Percentiles rank a stretch among this genome's conserved stretches.
phyloP scores from a whole-genome alignment of 805 yeast genomes.

The Suhomyces faveliae region DNA sequence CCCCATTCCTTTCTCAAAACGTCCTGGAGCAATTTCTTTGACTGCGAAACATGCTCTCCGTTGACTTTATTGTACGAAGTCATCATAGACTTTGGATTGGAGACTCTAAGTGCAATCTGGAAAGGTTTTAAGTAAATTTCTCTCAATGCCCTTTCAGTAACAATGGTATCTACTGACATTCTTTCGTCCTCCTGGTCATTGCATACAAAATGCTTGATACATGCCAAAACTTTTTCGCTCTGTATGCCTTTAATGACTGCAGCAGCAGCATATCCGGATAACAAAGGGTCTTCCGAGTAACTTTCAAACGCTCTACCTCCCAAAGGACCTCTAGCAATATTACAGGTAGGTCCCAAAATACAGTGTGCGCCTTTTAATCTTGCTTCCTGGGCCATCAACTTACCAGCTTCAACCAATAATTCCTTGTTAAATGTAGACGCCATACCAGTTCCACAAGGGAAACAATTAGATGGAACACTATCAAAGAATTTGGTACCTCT shows the following conservation, averaged over 20 bases:
- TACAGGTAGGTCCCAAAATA: slow-evolving; percentile 47
- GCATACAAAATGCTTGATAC: slow-evolving; percentile 61
- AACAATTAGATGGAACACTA: slow-evolving; percentile 53
- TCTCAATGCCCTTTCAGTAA: slow-evolving; percentile 61
- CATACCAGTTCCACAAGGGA: slow-evolving; percentile 61
- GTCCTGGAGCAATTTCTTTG: slow-evolving; percentile 41
- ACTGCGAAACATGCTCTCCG: slow-evolving; percentile 56
- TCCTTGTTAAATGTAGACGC: slow-evolving; percentile 57
- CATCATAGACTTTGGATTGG: slow-evolving; percentile 58
- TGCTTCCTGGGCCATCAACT: slow-evolving; percentile 54
- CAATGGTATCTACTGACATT: slow-evolving; percentile 44
- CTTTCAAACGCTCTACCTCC: slow-evolving; percentile 67
- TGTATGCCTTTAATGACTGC: slow-evolving; percentile 56
- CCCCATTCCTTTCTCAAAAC: slow-evolving; percentile 56
- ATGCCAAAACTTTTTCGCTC: slow-evolving; percentile 48
- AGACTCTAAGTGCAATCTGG: slow-evolving; percentile 53
- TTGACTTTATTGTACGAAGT: slow-evolving; percentile 63
- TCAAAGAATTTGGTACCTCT: slow-evolving; percentile 57
- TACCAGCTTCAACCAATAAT: slow-evolving; percentile 47
- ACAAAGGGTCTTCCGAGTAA: slow-evolving; percentile 59
- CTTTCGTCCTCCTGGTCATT: slow-evolving; percentile 63
- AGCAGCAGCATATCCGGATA: slow-evolving; percentile 48
- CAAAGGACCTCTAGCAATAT: slow-evolving; percentile 55
- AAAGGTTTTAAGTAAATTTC: slow-evolving; percentile 65
- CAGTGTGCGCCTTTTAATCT: slow-evolving; percentile 52